Percentiles rank a stretch among this genome's conserved stretches.
These are phyloP conservation scores for Calonectria pteridis DNA, from an alignment of 2,329 filamentous ascomycete species.

Conservation along the genomic window DNA sequence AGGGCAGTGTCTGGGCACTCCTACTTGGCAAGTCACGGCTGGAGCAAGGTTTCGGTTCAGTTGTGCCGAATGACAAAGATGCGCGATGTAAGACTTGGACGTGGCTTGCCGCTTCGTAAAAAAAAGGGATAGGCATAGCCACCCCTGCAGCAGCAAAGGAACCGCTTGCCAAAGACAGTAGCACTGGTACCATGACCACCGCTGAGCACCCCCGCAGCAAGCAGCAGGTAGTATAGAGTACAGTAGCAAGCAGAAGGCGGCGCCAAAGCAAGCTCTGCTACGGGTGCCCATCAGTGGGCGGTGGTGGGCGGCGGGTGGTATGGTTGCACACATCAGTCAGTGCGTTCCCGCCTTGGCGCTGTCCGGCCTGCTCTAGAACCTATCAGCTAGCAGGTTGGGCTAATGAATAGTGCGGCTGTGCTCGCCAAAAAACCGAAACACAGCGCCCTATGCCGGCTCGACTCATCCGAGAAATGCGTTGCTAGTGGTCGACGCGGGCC, in stretches of 20 bases:
- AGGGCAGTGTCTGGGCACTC: background rate
- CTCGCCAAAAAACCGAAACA: background rate
- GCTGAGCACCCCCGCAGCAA: too few species aligned
- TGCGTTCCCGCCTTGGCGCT: background rate
- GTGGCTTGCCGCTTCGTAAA: background rate
- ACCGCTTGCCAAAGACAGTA: too few species aligned
- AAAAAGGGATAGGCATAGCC: background rate
- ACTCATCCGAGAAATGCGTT: conserved; percentile 2
- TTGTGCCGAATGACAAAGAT: background rate
- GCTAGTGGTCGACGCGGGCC: background rate
- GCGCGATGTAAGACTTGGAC: background rate
- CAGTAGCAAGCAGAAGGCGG: too few species aligned
- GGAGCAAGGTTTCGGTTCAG: background rate
- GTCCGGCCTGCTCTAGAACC: background rate
- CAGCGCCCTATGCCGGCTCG: background rate
- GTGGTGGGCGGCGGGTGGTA: too few species aligned
- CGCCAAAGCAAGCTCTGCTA: too few species aligned
- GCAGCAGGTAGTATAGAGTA: too few species aligned
- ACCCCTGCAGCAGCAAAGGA: background rate
- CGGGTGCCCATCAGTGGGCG: too few species aligned
- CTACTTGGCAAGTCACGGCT: background rate
- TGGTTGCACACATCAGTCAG: background rate
- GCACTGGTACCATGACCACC: too few species aligned
- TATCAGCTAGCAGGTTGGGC: background rate
- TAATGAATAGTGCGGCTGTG: background rate